Percentiles rank a stretch among this genome's conserved stretches.
Conservation (phyloP, 345 rosid genomes). For the Pugionium dolabratum region DNA sequence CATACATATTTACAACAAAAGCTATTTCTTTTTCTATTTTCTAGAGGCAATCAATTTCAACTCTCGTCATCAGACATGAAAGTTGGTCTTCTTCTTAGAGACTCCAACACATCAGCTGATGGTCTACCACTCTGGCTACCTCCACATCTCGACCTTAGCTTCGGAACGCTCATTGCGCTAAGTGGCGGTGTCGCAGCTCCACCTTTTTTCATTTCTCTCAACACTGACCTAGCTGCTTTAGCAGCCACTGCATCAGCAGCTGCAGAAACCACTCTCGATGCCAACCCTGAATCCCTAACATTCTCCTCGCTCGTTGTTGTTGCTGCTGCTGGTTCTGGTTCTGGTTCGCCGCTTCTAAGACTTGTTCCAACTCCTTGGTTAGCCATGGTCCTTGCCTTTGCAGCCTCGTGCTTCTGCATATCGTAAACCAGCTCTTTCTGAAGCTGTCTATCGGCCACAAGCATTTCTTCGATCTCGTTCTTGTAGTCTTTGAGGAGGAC, state of each 20-base stretch:
- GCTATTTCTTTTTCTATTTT: too few species aligned
- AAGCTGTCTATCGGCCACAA: conserved; percentile 90
- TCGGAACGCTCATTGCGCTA: conserved; percentile 72
- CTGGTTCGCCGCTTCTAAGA: conserved; percentile 26
- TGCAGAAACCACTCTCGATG: conserved; percentile 57
- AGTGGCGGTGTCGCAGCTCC: conserved; percentile 66
- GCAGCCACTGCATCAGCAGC: conserved; percentile 67
- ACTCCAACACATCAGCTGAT: conserved; percentile 60
- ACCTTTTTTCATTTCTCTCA: conserved; percentile 59
- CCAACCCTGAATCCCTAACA: conserved; percentile 30
- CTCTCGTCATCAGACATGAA: conserved; percentile 71
- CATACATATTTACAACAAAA: too few species aligned
- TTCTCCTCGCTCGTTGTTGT: conserved; percentile 36
- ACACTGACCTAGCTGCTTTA: conserved; percentile 65
- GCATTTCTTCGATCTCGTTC: conserved; percentile 87
- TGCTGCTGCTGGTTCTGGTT: conserved; percentile 19
- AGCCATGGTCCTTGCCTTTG: conserved; percentile 62
- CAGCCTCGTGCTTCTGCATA: conserved; percentile 81
- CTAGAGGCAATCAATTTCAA: conserved; percentile 22
- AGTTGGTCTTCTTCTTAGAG: conserved; percentile 68
- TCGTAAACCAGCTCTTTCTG: conserved; percentile 93
- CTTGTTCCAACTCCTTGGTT: conserved; percentile 48
- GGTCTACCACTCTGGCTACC: conserved; percentile 49
- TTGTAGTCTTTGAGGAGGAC: conserved; percentile 89
- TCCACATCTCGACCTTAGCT: conserved; percentile 55